Evolutionary conservation across 2,329 filamentous ascomycete species (phyloP), one percentile per base, ranked within the genome.

Genomic region (Penicillium sp.): DNA sequence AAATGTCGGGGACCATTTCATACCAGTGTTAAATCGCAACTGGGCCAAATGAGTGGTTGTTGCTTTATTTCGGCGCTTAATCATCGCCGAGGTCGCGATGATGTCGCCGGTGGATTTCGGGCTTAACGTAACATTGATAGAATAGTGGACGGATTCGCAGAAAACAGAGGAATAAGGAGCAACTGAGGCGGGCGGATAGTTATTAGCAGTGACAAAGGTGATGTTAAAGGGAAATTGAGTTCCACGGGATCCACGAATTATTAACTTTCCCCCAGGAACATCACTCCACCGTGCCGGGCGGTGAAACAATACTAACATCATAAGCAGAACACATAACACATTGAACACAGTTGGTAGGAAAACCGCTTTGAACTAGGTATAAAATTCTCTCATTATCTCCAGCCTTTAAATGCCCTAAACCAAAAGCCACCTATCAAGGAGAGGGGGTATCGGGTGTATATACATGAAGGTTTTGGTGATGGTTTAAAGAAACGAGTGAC

Each of bases 1-100:
- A 15, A 28, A 10, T 9, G 38, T 12, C 4, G 15, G 15, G 3
- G 20, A 37, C 5, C 15, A 20, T 20, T 18, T 18, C 63, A 53
- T 67, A 68, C 66, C 63, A 48, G 43, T 35, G 55, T 58, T 55
- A 52, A 60, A 54, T 53, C 55, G 57, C 52, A 60, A 48, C 45
- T 61, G 61, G 47, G 64, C 53, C 35, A 58, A 57, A 61, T 65
- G 60, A 52, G 62, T 55, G 47, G 53, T 54, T 50, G 56, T 42
- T 49, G 46, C 42, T 37, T 53, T 58, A 28, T 58, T 49, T 35
- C 42, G 52, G 35, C 53, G 59, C 49, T 58, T 58, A 52, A 60
- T 57, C 63, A 65, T 65, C 55, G 59, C 56, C 57, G 54, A 62
- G 50, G 55, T 57, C 44, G 25, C 44, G 20, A 23, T 25, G 47